Base-by-base conservation (phyloP, 2,329 filamentous ascomycete genomes). In the Dactylellina haptotyla region DNA sequence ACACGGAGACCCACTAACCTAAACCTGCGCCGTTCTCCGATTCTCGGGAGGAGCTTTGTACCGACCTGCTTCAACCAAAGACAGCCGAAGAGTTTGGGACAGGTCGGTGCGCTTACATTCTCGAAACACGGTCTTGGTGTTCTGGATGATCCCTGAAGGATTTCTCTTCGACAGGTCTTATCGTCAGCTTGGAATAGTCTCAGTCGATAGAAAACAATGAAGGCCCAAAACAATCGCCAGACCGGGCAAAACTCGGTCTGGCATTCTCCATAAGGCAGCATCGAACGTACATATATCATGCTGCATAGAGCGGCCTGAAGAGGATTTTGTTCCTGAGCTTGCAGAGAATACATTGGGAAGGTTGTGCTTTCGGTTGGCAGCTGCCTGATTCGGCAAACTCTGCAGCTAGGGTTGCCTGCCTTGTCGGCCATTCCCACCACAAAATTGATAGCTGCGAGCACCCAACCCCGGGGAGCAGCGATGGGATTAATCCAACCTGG, bases 331-430 rank as follows among this genome's bases (percentile, higher is more conserved):
- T 56, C 59, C 48, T 54, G 28, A 53, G 5, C 28, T 30, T 18
- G 20, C 9, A n/a, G 20, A 25, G 45, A 43, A 57, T 16, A 20
- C 39, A 57, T 70, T 51, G 41, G 67, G 67, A 65, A 72, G 67
- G 67, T 58, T 70, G n/a, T 3, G 46, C 34, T 58, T 51, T 28
- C 32, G 20, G 32, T 16, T n/a, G 9, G 37, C 32, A 53, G 50
- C 66, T 72, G 59, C 67, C 59, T 59, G 59, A 65, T 72, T 59
- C 45, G 59, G 59, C 50, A 20, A 51, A 48, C 50, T 30, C 28
- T n/a, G 48, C 34, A 62, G 46, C 39, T 28, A 16, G 20, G 32
- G 26, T 18, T 26, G 25, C 23, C 25, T 50, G 46, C 46, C 41
- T 46, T 46, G 41, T 20, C 41, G 39, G 6, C 9, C 32, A 34